Evolutionary conservation across 768 basidiomycete genomes (phyloP).

Genomic region (Kwoniella bestiolae): DNA sequence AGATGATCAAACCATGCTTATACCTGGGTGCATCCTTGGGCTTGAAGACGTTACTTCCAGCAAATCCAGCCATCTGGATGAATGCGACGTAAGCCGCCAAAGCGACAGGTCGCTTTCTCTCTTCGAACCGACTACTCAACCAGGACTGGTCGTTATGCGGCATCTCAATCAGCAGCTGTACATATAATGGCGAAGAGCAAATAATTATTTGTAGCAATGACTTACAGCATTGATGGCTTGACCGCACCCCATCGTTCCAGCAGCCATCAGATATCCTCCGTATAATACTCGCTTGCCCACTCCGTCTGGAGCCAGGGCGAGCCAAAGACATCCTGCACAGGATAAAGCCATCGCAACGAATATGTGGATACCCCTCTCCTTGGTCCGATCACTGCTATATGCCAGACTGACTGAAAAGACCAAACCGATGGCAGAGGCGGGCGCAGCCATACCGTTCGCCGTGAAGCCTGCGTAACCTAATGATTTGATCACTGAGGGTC

Average conservation of each 20-base stretch:
- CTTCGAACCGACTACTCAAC: conserved; percentile 29
- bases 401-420: conserved; percentile 27
- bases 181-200: not conserved
- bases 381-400: conserved; percentile 13
- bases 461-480: conserved; percentile 29
- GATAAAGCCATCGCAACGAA: conserved; percentile 23
- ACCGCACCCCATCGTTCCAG: conserved; percentile 29
- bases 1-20: conserved; percentile 29
- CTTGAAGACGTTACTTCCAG: conserved; percentile 31
- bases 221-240: conserved; percentile 35
- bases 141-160: conserved; percentile 15
- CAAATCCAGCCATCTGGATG: conserved; percentile 33
- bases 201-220: too few species aligned
- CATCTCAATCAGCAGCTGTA: not conserved
- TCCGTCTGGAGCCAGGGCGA: conserved; percentile 23
- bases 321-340: conserved; percentile 26
- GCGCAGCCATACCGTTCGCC: conserved; percentile 32
- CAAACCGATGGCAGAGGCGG: conserved; percentile 28
- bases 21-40: conserved; percentile 24
- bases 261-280: conserved; percentile 31
- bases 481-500: conserved; percentile 24
- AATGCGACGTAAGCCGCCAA: conserved; percentile 26
- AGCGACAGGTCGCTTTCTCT: conserved; percentile 26
- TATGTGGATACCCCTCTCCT: conserved; percentile 27
- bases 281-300: conserved; percentile 26